A percentile compares a stretch with the other conserved stretches of the same genome.
Conservation (phyloP, 345 rosid genomes). For the Stellera chamaejasme region DNA sequence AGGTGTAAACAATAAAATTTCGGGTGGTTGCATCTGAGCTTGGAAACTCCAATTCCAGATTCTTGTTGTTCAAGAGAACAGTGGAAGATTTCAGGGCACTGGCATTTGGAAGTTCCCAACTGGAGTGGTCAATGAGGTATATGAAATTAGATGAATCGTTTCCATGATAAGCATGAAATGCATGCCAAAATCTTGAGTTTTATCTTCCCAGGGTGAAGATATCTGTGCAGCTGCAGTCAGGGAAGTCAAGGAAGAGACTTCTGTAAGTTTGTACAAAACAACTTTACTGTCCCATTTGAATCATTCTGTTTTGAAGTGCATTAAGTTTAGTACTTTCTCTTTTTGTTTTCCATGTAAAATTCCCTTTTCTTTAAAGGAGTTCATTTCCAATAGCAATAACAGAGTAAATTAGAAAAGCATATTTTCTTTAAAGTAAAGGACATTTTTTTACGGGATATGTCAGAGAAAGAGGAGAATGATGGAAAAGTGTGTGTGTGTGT, state of each 20-base stretch:
- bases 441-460: too few species aligned
- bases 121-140: conserved; percentile 72
- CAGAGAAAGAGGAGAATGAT: too few species aligned
- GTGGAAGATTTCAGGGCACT: conserved; percentile 40
- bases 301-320: too few species aligned
- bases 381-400: too few species aligned
- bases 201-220: conserved; percentile 64
- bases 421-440: too few species aligned
- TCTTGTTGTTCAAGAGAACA: conserved; percentile 77
- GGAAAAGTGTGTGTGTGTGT: too few species aligned
- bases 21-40: neutral
- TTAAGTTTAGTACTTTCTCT: neutral
- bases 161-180: neutral
- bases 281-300: neutral
- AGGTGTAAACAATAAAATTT: too few species aligned
- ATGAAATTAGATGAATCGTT: neutral
- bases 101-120: conserved; percentile 91
- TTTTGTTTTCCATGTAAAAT: neutral
- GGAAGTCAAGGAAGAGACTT: conserved; percentile 95
- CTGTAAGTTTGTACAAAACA: conserved; percentile 35
- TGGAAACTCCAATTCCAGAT: conserved; percentile 29
- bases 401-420: too few species aligned
- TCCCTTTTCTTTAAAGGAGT: neutral
- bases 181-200: neutral
- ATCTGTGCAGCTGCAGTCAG: conserved; percentile 64